Evolutionary conservation across 495 filamentous ascomycete genomes (phyloP).

Genomic region (Xylaria cubensis): DNA sequence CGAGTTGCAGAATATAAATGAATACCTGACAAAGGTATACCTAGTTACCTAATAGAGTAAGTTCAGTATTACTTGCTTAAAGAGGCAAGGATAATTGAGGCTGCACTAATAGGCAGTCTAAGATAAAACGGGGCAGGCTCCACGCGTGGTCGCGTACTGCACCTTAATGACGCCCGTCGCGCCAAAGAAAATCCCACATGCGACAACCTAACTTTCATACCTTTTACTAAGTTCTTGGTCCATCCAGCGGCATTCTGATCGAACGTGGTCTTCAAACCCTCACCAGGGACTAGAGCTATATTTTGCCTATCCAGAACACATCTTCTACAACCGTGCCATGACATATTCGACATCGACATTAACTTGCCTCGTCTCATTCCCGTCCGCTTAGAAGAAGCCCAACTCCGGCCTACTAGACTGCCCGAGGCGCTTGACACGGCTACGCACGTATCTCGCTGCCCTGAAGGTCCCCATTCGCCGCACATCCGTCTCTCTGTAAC

Average conservation of each 20-base stretch:
- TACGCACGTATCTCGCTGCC: neutral
- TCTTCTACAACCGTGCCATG: constrained; percentile 12
- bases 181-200: constrained; percentile 29
- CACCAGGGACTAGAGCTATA: neutral
- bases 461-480: neutral
- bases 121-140: constrained; percentile 13
- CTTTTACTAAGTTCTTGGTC: neutral
- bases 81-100: neutral
- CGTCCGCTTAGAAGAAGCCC: constrained; percentile 12
- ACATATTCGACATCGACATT: neutral
- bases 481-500: neutral
- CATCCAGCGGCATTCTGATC: constrained; percentile 3
- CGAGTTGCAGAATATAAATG: neutral
- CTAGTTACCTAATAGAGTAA: neutral
- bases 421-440: neutral
- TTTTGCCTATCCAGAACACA: neutral
- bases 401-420: neutral
- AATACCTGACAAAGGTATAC: neutral
- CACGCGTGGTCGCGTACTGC: constrained; percentile 22
- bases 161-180: constrained; percentile 29
- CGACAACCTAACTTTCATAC: constrained; percentile 19
- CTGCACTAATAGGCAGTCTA: neutral
- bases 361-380: neutral
- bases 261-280: neutral
- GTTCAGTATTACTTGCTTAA: neutral